phyloP scores from a whole-genome alignment of 805 yeast genomes.

The Wickerhamiella sorbophila region DNA sequence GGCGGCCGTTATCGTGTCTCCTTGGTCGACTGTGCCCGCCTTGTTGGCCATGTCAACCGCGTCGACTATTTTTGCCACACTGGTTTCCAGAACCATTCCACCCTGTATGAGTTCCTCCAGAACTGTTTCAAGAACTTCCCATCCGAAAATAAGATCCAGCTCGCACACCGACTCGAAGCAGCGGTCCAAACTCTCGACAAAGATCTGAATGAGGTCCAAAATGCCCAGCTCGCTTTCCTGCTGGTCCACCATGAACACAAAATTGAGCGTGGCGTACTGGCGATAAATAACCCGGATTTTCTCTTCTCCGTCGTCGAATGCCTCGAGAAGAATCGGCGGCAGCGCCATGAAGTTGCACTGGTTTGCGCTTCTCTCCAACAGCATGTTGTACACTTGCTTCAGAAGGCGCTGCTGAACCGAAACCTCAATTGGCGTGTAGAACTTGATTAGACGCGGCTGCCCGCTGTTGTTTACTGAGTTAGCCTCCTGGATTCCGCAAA shows the following conservation, averaged over 20 bases:
- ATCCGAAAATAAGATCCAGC: conserved; percentile 90
- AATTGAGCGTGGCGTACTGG: conserved; percentile 89
- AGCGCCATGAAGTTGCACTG: conserved; percentile 86
- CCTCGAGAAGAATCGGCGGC: conserved; percentile 52
- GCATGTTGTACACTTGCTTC: conserved; percentile 67
- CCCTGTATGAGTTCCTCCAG: conserved; percentile 82
- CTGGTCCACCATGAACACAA: conserved; percentile 89
- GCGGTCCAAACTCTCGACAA: conserved; percentile 85
- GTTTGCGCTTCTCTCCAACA: conserved; percentile 51
- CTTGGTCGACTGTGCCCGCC: conserved; percentile 6
- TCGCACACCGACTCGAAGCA: conserved; percentile 94
- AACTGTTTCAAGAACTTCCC: conserved; percentile 92
- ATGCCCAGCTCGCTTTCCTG: conserved; percentile 93
- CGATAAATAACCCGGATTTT: conserved; percentile 81
- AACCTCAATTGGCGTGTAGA: conserved; percentile 82
- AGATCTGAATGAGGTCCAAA: conserved; percentile 85
- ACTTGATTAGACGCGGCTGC: conserved; percentile 74
- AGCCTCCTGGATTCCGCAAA: no score
- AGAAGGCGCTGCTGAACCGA: conserved; percentile 67
- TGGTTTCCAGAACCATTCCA: conserved; percentile 95
- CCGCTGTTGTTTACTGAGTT: conserved; percentile 71
- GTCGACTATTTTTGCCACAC: conserved; percentile 61
- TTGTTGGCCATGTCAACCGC: conserved; percentile 30
- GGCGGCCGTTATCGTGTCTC: conserved; percentile 14
- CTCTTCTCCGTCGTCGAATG: conserved; percentile 50